Evolutionary conservation across 2,329 filamentous ascomycete genomes (phyloP).

Genomic region (Fusarium nanum): DNA sequence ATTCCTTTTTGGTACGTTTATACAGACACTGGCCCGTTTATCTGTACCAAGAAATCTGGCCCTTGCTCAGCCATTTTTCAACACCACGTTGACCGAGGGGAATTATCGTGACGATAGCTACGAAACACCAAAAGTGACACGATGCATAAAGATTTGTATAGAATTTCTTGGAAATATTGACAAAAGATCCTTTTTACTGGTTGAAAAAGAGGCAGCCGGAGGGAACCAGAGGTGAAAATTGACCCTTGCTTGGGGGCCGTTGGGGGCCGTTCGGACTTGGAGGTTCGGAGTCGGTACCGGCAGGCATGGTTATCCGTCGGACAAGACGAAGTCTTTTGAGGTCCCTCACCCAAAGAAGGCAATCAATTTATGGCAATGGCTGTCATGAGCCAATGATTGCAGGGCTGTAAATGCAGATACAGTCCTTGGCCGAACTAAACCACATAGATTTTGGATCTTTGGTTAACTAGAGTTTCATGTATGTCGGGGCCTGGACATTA

Average conservation of each 20-base stretch:
- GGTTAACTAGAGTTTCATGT: constrained; percentile 18
- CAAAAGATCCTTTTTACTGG: not conserved
- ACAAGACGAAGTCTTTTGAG: not conserved
- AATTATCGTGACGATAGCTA: not conserved
- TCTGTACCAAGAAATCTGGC: not conserved
- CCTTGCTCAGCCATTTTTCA: constrained; percentile 13
- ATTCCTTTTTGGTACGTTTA: constrained; percentile 14
- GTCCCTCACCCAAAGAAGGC: not conserved
- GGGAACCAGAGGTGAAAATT: not conserved
- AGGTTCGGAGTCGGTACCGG: not conserved
- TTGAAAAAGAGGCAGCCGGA: constrained; percentile 31
- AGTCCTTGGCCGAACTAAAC: not conserved
- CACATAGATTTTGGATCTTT: constrained; percentile 12
- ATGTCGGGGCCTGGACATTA: not conserved
- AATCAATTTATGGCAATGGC: not conserved
- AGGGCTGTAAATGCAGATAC: not conserved
- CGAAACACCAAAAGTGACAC: not conserved
- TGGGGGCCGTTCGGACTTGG: constrained; percentile 29
- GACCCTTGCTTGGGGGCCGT: constrained; percentile 29
- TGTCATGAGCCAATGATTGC: constrained; percentile 28
- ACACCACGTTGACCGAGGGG: not conserved
- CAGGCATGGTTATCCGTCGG: not conserved
- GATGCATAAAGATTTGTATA: not conserved
- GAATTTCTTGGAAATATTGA: not conserved
- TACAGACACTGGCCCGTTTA: not conserved